phyloP scores from a whole-genome alignment of 306 rosid genomes.

The Potentilla sterilis region DNA sequence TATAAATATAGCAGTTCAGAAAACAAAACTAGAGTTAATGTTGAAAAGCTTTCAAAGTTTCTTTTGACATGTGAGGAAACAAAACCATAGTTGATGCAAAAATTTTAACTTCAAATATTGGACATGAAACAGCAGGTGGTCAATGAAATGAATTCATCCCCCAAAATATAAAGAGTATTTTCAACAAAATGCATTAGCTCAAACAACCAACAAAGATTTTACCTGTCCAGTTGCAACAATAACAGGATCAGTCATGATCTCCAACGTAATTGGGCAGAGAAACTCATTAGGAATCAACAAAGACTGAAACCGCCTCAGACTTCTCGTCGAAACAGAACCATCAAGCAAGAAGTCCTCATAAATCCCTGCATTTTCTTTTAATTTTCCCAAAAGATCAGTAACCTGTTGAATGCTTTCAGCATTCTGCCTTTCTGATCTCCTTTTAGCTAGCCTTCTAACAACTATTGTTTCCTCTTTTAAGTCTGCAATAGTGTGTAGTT shows the following conservation, averaged over 20 bases:
- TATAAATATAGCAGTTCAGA: conserved; percentile 8
- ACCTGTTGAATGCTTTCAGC: conserved; percentile 52
- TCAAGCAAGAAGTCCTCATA: conserved; percentile 41
- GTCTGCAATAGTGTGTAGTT: conserved; percentile 59
- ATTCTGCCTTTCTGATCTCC: conserved; percentile 45
- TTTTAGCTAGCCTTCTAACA: conserved; percentile 46
- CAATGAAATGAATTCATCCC: conserved; percentile 11
- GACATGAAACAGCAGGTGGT: background rate
- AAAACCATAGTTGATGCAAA: background rate
- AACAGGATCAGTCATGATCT: conserved; percentile 91
- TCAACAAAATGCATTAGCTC: background rate
- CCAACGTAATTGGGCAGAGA: conserved; percentile 80
- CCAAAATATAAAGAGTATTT: background rate
- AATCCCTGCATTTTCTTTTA: conserved; percentile 57
- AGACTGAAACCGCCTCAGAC: conserved; percentile 48
- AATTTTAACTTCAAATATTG: background rate
- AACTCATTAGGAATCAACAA: conserved; percentile 82
- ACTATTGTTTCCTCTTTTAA: conserved; percentile 63
- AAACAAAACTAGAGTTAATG: background rate
- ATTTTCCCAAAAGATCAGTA: conserved; percentile 55
- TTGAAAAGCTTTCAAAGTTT: background rate
- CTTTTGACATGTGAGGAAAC: background rate
- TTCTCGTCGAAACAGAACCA: conserved; percentile 44
- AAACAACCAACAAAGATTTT: conserved; percentile 17
- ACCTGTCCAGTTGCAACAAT: conserved; percentile 90